A percentile compares a stretch with the other conserved stretches of the same genome.
These are phyloP conservation scores for Colletotrichum lentis DNA, from an alignment of 2,329 filamentous ascomycete genomes.

Conservation along the genomic window DNA sequence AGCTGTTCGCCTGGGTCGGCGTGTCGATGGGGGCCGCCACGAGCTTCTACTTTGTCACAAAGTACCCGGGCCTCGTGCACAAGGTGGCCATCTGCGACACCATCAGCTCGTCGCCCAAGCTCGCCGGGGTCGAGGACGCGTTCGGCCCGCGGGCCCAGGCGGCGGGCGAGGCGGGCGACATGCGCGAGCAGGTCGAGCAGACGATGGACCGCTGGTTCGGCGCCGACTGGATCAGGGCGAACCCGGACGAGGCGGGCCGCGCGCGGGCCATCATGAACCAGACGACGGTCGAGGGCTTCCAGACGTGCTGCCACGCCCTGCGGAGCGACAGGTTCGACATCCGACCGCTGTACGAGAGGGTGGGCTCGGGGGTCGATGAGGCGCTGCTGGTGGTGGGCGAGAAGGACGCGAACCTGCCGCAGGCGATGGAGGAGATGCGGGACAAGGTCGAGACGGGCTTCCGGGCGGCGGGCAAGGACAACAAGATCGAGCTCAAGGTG, in stretches of 20 bases:
- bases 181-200: slow-evolving; percentile 45
- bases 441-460: slow-evolving; percentile 48
- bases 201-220: slow-evolving; percentile 55
- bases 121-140: slow-evolving; percentile 47
- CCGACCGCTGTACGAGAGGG: slow-evolving; percentile 45
- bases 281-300: slow-evolving; percentile 52
- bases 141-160: slow-evolving; percentile 49
- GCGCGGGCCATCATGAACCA: slow-evolving; percentile 49
- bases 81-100: slow-evolving; percentile 53
- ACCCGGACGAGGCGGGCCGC: slow-evolving; percentile 48
- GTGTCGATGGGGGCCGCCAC: slow-evolving; percentile 56
- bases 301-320: slow-evolving; percentile 53
- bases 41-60: slow-evolving; percentile 50
- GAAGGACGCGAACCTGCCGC: slow-evolving; percentile 52
- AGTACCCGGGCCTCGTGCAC: slow-evolving; percentile 50
- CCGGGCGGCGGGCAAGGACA: slow-evolving; percentile 40
- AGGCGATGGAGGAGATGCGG: slow-evolving; percentile 51
- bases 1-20: slow-evolving; percentile 53
- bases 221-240: slow-evolving; percentile 47
- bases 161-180: slow-evolving; percentile 46
- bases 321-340: slow-evolving; percentile 50
- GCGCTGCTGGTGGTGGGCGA: slow-evolving; percentile 52
- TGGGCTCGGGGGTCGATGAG: slow-evolving; percentile 48
- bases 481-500: slow-evolving; percentile 46
- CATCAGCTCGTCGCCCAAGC: slow-evolving; percentile 50